Evolutionary conservation across 257 asterid species (phyloP), one percentile per base, ranked within the genome.

Genomic region (Fraxinus pennsylvanica): DNA sequence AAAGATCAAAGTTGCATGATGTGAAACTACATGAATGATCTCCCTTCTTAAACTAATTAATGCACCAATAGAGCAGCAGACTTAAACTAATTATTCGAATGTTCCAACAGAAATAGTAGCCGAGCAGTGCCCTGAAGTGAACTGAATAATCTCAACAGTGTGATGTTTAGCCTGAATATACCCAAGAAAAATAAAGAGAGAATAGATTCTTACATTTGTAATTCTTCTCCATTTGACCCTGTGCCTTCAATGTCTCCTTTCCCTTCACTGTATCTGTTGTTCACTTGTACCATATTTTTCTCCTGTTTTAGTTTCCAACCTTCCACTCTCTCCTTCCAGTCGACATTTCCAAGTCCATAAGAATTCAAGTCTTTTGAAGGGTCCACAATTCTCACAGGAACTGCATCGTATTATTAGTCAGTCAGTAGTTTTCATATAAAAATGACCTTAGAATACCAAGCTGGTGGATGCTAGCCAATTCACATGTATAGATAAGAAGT

Each of bases 291-390:
- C 89, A 88, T 82, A 32, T 86, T 89, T 79, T 85, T 89, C 74
- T 89, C 93, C 82, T 89, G 93, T 73, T 89, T 89, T 33, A 87
- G 84, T 72, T 89, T 92, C 97, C 97, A 92, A 27, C 96, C 89
- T 67, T 92, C 96, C 38, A 92, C 97, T 75, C 96, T 87, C 86
- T 92, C 97, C 84, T 92, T 92, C 97, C 97, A 92, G 91, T 92
- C 97, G 74, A 92, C 96, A 83, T 79, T 88, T 79, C 96, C 94
- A 65, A 92, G 96, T 59, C 97, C 97, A 76, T 92, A 92, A 30
- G 97, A 82, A 84, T 89, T 91, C 86, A 92, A 89, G 83, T 92
- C 97, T 84, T 91, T 92, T 19, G 96, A 88, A 79, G 97, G 97
- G 75, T 92, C 97, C 74, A 92, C 95, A 78, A 91, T 90, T 84